Evolutionary conservation across 2,329 filamentous ascomycete species (phyloP), one percentile per base, ranked within the genome.

Genomic region (Calonectria naviculata): DNA sequence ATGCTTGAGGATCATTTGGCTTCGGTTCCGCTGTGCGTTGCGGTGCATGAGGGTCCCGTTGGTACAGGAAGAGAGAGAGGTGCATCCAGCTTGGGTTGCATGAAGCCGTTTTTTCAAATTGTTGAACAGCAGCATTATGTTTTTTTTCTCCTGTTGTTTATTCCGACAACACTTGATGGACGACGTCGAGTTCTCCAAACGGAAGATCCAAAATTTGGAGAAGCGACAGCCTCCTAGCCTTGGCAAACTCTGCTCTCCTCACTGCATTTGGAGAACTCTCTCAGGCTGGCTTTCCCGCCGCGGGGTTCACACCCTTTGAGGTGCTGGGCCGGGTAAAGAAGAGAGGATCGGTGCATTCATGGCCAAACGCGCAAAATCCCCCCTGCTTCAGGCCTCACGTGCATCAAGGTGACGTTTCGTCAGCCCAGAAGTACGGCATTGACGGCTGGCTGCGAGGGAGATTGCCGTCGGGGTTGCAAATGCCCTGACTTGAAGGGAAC

Each of bases 191-290:
- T 73, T 74, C 76, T 71, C 76, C 73, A 74, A 78, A 67, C 54
- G 19, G 8, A 65, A 10, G 42, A 58, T n/a, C 38, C 13, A 34
- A 65, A 49, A 71, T 52, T 72, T 72, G 70, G 70, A 72, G 66
- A 47, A 70, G 29, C 21, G 4, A 38, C 29, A 17, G 36, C 24
- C 42, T 61, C 63, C 47, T 29, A 17, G 64, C 56, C 64, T 71
- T 71, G 68, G 68, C 68, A 67, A 67, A 58, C 42, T 65, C 24
- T 62, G 31, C 56, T 49, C 68, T 60, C 68, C 68, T 71, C 68
- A 68, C 65, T 17, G 29, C 24, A 73, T 58, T 78, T 78, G 76
- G 76, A 78, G 76, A 77, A 70, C 24, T 19, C 56, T n/a, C 36
- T 44, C 28, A 26, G 29, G 29, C 24, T 21, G 47, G 19, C 58